Conservation (phyloP, 768 basidiomycete species). For the Coprinellus aureogranulatus region DNA sequence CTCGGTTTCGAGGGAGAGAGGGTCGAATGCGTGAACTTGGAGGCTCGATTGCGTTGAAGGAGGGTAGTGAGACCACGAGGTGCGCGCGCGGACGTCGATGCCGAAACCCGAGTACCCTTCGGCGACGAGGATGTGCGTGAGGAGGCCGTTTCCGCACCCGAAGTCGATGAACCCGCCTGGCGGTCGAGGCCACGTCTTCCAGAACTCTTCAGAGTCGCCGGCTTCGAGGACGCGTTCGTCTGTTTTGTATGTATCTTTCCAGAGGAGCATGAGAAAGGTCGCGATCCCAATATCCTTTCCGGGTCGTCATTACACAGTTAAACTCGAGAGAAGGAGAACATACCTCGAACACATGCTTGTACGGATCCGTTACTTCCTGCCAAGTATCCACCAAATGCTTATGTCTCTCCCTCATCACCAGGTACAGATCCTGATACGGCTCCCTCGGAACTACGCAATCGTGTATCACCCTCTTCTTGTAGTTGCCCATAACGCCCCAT, state of each 20-base stretch:
- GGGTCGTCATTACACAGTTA: background rate
- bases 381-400: slow-evolving; percentile 72
- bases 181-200: slow-evolving; percentile 76
- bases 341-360: slow-evolving; percentile 90
- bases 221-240: slow-evolving; percentile 4
- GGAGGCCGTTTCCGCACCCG: slow-evolving; percentile 89
- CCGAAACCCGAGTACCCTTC: slow-evolving; percentile 87
- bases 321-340: slow-evolving; percentile 10
- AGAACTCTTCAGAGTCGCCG: slow-evolving; percentile 36
- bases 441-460: slow-evolving; percentile 77
- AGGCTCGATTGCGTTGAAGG: slow-evolving; percentile 56
- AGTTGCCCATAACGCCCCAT: slow-evolving; percentile 79
- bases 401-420: slow-evolving; percentile 81
- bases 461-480: slow-evolving; percentile 83
- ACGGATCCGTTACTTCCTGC: slow-evolving; percentile 80
- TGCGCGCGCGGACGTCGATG: slow-evolving; percentile 80
- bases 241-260: slow-evolving; percentile 68
- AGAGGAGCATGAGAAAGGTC: slow-evolving; percentile 87
- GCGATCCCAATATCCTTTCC: slow-evolving; percentile 90
- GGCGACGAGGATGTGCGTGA: slow-evolving; percentile 79
- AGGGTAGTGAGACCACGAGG: slow-evolving; percentile 83
- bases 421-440: slow-evolving; percentile 86
- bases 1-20: slow-evolving; percentile 29
- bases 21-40: slow-evolving; percentile 70
- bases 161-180: slow-evolving; percentile 86